Base-by-base conservation (phyloP, 2,329 filamentous ascomycete genomes). In the Aureobasidium sp. region DNA sequence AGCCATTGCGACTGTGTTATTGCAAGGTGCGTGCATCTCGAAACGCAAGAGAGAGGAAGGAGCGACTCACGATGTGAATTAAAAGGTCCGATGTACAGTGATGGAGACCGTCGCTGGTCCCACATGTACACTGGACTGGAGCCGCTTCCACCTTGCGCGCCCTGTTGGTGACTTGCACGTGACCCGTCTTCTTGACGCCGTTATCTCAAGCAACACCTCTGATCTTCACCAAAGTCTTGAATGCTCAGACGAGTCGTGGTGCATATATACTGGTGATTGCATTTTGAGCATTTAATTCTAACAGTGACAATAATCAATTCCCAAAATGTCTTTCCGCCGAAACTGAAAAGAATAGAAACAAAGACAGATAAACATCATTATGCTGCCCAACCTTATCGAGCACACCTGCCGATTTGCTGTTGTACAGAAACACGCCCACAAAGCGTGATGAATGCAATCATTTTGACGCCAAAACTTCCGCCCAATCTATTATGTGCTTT, bases 191-290 rank as follows among this genome's bases (percentile, higher is more conserved):
- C 41, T 29, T 26, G 20, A 20, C 6, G n/a, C 39, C 20, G 39
- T 17, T 23, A 32, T 9, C 27, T 27, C 23, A 10, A 27, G 23
- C 29, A 50, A 36, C 48, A 26, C 32, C 13, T n/a, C 23, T 39
- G 10, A 1, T 17, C 34, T 37, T 26, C 20, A 12, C 10, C 3
- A 4, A 10, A 5, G 4, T n/a, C 20, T 37, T 3, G 9, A 0
- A 26, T 26, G 6, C 3, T 20, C 3, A 52, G 32, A 26, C 12
- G 50, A 32, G 9, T 23, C 3, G 1, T 15, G 17, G 2, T 46
- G 39, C 55, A 48, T 59, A 59, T 59, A 44, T 59, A 59, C 55
- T 59, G 55, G 55, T 48, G 53, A 15, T 48, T 59, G 55, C 41
- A 59, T 47, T 59, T 29, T 29, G 53, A 29, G 20, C 37, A n/a